Percentiles rank a stretch among this genome's conserved stretches.
Conservation (phyloP, 2,329 filamentous ascomycete species). For the Metarhizium robertsii region DNA sequence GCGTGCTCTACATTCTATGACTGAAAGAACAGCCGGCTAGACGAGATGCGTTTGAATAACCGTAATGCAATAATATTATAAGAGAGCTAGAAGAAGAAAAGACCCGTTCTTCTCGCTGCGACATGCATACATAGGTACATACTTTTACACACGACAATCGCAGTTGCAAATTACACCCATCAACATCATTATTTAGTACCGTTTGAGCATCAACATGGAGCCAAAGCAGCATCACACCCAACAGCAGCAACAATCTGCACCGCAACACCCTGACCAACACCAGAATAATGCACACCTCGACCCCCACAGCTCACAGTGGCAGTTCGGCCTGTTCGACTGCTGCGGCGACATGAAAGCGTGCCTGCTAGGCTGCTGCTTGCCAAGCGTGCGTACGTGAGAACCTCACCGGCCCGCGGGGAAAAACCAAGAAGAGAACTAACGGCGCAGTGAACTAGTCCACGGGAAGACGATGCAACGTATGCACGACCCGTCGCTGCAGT, state of each 20-base stretch:
- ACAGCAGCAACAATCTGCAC: not conserved
- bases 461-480: conserved; percentile 35
- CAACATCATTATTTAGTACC: not conserved
- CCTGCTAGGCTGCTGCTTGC: conserved; percentile 28
- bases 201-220: not conserved
- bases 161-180: not conserved
- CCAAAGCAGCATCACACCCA: not conserved
- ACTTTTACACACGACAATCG: too few species aligned
- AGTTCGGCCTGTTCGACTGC: conserved; percentile 30
- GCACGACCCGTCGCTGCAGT: conserved; percentile 31
- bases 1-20: too few species aligned
- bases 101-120: too few species aligned
- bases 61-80: too few species aligned
- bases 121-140: too few species aligned
- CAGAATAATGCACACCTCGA: conserved; percentile 16
- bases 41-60: too few species aligned
- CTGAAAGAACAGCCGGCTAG: too few species aligned
- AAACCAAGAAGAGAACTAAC: not conserved
- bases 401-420: not conserved
- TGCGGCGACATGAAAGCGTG: conserved; percentile 27
- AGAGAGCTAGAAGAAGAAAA: too few species aligned
- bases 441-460: conserved; percentile 22
- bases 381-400: conserved; percentile 32
- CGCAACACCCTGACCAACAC: not conserved
- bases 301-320: conserved; percentile 25